Evolutionary conservation across 2,329 filamentous ascomycete species (phyloP).

Genomic region (Sporothrix schenckii): DNA sequence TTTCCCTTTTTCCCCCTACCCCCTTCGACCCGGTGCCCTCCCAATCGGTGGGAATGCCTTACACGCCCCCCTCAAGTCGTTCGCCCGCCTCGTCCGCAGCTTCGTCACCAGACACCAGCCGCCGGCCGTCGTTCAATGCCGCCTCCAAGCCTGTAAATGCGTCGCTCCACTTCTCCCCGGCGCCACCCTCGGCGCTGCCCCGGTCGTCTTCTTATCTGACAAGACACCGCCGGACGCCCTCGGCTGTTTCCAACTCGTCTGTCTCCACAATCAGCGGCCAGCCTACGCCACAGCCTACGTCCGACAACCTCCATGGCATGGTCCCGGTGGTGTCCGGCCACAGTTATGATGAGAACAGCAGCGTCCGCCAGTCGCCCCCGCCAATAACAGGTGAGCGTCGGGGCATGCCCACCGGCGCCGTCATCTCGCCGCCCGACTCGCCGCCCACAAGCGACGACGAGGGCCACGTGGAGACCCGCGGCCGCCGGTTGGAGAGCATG

Average conservation of each 20-base stretch:
- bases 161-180: slow-evolving; percentile 33
- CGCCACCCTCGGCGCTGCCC: slow-evolving; percentile 58
- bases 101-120: slow-evolving; percentile 60
- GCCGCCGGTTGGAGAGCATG: slow-evolving; percentile 55
- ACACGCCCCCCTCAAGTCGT: slow-evolving; percentile 75
- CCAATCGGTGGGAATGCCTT: slow-evolving; percentile 69
- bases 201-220: slow-evolving; percentile 68
- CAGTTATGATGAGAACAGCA: slow-evolving; percentile 44
- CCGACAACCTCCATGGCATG: slow-evolving; percentile 54
- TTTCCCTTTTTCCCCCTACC: background rate
- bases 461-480: slow-evolving; percentile 48
- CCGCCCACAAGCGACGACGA: slow-evolving; percentile 77
- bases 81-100: slow-evolving; percentile 64
- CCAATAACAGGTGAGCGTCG: slow-evolving; percentile 68
- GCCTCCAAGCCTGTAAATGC: slow-evolving; percentile 37
- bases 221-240: slow-evolving; percentile 63
- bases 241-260: slow-evolving; percentile 44
- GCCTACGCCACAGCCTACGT: slow-evolving; percentile 54
- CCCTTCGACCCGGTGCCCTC: slow-evolving; percentile 28
- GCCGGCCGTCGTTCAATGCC: slow-evolving; percentile 60
- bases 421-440: slow-evolving; percentile 91
- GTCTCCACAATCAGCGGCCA: slow-evolving; percentile 41
- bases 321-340: slow-evolving; percentile 34
- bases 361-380: slow-evolving; percentile 81
- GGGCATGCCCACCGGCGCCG: slow-evolving; percentile 77